Evolutionary conservation across 164 flowering plant genomes (phyloP).

Genomic region (Protea cynaroides): DNA sequence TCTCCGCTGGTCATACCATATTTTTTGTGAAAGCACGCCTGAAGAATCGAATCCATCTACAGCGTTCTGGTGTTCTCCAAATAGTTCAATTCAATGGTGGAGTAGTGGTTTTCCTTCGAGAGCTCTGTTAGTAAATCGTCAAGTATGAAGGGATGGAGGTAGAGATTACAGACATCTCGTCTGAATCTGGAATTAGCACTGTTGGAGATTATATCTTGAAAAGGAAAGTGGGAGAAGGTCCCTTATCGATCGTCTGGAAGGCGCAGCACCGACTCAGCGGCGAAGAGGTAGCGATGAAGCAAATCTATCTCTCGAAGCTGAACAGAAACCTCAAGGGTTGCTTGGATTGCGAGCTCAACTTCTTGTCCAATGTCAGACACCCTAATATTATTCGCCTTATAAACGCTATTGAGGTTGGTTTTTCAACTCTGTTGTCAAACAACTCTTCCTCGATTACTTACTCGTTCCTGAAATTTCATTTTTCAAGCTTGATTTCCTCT

Average conservation of each 20-base stretch:
- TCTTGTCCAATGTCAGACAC: conserved; percentile 54
- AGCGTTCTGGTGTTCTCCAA: too few species aligned
- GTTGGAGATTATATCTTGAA: conserved; percentile 33
- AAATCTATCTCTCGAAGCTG: conserved; percentile 40
- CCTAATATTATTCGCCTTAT: conserved; percentile 66
- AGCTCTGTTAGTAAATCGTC: too few species aligned
- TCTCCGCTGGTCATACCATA: too few species aligned
- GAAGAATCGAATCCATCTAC: too few species aligned
- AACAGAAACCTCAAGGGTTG: conserved; percentile 36
- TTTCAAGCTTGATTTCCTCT: not conserved
- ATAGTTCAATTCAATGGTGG: too few species aligned
- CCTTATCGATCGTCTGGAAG: conserved; percentile 47
- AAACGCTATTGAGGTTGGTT: conserved; percentile 38
- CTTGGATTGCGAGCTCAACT: conserved; percentile 54
- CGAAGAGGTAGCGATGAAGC: conserved; percentile 51
- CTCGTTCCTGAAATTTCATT: not conserved
- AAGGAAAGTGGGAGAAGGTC: conserved; percentile 29
- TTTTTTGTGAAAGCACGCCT: too few species aligned
- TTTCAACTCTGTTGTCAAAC: not conserved
- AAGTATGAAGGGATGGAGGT: not conserved
- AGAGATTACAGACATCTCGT: not conserved
- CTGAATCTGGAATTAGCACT: not conserved
- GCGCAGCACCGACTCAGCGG: conserved; percentile 37
- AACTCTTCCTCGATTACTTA: not conserved
- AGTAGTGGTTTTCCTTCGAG: too few species aligned